Conservation (phyloP, 345 rosid genomes). For the Erucastrum elatum region DNA sequence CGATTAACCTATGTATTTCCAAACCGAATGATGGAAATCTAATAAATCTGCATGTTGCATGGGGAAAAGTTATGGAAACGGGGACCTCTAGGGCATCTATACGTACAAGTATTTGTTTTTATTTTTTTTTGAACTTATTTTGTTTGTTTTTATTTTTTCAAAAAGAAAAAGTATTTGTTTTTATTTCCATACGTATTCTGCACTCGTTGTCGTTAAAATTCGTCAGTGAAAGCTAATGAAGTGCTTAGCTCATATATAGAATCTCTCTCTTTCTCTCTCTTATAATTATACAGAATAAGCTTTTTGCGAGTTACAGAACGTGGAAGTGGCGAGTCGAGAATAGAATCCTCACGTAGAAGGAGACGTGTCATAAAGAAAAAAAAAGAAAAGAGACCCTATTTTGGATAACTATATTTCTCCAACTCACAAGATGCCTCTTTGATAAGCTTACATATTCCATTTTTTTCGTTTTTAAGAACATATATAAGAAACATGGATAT, state of each 20-base stretch:
- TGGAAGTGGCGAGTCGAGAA: conserved; percentile 45
- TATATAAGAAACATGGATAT: background rate
- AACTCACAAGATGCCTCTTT: conserved; percentile 50
- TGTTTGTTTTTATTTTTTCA: too few relatives aligned
- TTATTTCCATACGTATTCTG: background rate
- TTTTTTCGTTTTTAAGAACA: background rate
- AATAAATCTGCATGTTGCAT: background rate
- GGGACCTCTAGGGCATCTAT: background rate
- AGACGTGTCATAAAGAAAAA: conserved; percentile 25
- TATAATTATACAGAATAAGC: background rate
- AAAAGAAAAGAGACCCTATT: background rate
- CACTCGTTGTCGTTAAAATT: background rate
- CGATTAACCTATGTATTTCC: background rate
- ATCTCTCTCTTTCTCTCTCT: background rate
- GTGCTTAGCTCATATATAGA: background rate
- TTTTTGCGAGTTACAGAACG: conserved; percentile 25
- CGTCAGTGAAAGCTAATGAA: background rate
- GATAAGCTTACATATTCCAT: conserved; percentile 45
- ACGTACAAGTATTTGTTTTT: background rate
- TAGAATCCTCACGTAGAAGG: conserved; percentile 31
- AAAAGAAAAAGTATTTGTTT: background rate
- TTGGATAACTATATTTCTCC: conserved; percentile 41
- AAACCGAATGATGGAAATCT: background rate
- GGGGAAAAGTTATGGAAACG: background rate
- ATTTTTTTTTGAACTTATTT: background rate